phyloP scores from a whole-genome alignment of 192 early-diverging fungal genomes.

The Linnemannia elongata region DNA sequence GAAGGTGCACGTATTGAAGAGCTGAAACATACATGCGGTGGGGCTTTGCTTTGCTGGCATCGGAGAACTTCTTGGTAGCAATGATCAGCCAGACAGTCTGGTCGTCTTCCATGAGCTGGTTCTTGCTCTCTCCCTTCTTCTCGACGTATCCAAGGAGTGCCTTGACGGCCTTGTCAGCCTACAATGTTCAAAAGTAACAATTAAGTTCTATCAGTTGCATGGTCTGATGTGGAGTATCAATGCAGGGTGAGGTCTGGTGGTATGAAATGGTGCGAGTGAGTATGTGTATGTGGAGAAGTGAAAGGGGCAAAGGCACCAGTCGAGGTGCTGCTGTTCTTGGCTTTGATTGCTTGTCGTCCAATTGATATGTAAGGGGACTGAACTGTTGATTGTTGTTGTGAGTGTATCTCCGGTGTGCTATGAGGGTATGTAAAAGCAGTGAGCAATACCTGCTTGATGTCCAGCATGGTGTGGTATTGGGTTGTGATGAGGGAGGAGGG shows the following conservation, averaged over 20 bases:
- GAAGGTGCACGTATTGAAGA: background rate
- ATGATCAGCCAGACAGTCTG: slow-evolving; percentile 74
- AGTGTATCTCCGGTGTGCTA: background rate
- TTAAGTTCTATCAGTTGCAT: background rate
- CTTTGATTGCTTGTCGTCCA: background rate
- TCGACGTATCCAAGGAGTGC: slow-evolving; percentile 65
- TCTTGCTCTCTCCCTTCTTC: slow-evolving; percentile 58
- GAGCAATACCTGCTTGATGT: slow-evolving; percentile 36
- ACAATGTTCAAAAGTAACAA: background rate
- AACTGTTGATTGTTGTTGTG: background rate
- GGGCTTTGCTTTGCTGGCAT: slow-evolving; percentile 73
- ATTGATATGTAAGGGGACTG: background rate
- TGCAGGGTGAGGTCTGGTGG: background rate
- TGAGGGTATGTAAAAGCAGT: background rate
- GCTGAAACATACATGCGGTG: slow-evolving; percentile 70
- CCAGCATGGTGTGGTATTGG: slow-evolving; percentile 21
- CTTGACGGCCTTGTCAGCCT: slow-evolving; percentile 70
- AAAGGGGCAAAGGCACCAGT: background rate
- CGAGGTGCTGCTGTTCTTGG: background rate
- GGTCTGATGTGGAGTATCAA: background rate
- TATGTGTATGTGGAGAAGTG: background rate
- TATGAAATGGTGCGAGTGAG: background rate
- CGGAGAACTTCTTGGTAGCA: slow-evolving; percentile 77
- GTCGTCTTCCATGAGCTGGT: slow-evolving; percentile 65
- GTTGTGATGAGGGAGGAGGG: slow-evolving; percentile 5